phyloP scores from a whole-genome alignment of 257 asterid species.

The Cordia subcordata region DNA sequence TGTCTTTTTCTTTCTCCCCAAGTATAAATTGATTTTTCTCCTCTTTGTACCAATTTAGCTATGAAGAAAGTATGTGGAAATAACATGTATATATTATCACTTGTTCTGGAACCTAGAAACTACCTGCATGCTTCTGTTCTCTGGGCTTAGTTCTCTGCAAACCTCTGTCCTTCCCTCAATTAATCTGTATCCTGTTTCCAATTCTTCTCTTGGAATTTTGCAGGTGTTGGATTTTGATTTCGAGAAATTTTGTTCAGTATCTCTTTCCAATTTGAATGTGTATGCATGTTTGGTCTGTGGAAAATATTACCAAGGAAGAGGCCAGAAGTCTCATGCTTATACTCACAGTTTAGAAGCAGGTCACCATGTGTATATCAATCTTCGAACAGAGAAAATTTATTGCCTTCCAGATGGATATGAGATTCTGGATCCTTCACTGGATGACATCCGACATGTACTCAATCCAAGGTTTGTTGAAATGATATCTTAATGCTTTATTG shows the following conservation, averaged over 20 bases:
- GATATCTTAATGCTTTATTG: constrained; percentile 1
- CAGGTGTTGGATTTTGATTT: constrained; percentile 99
- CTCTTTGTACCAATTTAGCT: no score
- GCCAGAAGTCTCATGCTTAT: constrained; percentile 89
- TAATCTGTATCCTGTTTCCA: neutral
- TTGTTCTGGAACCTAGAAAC: neutral
- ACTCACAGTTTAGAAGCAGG: constrained; percentile 98
- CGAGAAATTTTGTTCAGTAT: constrained; percentile 92
- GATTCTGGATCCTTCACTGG: constrained; percentile 83
- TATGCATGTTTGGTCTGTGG: constrained; percentile 98
- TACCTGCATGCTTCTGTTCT: no score
- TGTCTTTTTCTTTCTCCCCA: no score
- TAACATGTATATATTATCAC: no score
- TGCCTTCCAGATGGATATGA: constrained; percentile 99
- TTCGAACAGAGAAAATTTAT: constrained; percentile 85
- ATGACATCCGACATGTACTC: constrained; percentile 89
- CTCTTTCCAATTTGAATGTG: constrained; percentile 90
- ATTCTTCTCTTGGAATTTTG: constrained; percentile 8
- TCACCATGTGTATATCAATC: constrained; percentile 95
- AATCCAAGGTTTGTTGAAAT: constrained; percentile 62
- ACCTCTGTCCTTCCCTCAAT: neutral
- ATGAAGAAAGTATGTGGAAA: no score
- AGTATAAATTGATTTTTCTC: no score
- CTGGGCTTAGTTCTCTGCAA: neutral
- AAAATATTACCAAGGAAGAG: constrained; percentile 97